phyloP scores from a whole-genome alignment of 1,284 basidiomycete species.

The Pseudozyma tsukubaensis region DNA sequence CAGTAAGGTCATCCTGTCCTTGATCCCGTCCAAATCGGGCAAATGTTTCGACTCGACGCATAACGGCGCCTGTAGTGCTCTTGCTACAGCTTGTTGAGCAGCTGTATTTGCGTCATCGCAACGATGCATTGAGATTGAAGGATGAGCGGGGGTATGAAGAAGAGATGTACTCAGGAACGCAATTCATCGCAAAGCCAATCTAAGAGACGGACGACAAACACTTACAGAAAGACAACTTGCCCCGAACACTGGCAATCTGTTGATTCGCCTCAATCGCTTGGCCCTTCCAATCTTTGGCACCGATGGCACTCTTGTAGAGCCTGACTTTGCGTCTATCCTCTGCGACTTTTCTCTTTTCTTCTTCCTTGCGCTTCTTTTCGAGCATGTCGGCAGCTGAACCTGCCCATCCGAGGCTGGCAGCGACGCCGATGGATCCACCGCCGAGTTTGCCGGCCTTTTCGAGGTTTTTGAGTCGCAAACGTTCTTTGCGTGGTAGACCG shows the following conservation, averaged over 20 bases:
- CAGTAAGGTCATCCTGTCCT: conserved; percentile 69
- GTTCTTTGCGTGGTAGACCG: conserved; percentile 59
- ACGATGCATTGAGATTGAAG: too few species aligned
- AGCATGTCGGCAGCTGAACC: conserved; percentile 67
- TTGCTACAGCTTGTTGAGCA: conserved; percentile 60
- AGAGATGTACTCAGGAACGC: conserved; percentile 28
- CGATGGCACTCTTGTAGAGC: conserved; percentile 62
- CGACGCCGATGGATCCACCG: conserved; percentile 30
- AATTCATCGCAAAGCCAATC: conserved; percentile 25
- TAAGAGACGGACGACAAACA: conserved; percentile 9
- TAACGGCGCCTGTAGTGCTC: conserved; percentile 58
- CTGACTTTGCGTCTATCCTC: conserved; percentile 64
- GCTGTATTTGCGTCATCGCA: conserved; percentile 24
- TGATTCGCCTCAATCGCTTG: conserved; percentile 49
- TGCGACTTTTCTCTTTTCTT: conserved; percentile 63
- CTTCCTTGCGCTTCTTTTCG: conserved; percentile 67
- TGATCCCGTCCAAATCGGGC: conserved; percentile 68
- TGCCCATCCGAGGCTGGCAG: conserved; percentile 60
- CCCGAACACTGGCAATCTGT: conserved; percentile 51
- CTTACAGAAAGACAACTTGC: conserved; percentile 55
- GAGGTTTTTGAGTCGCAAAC: conserved; percentile 60
- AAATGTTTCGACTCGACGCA: conserved; percentile 69
- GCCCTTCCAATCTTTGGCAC: conserved; percentile 61
- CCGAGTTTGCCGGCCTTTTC: conserved; percentile 52
- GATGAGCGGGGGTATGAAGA: conserved; percentile 10